Percentiles rank a stretch among this genome's conserved stretches.
Evolutionary conservation across 495 filamentous ascomycete species (phyloP).

Genomic region (Trichocladium uniseriatum): DNA sequence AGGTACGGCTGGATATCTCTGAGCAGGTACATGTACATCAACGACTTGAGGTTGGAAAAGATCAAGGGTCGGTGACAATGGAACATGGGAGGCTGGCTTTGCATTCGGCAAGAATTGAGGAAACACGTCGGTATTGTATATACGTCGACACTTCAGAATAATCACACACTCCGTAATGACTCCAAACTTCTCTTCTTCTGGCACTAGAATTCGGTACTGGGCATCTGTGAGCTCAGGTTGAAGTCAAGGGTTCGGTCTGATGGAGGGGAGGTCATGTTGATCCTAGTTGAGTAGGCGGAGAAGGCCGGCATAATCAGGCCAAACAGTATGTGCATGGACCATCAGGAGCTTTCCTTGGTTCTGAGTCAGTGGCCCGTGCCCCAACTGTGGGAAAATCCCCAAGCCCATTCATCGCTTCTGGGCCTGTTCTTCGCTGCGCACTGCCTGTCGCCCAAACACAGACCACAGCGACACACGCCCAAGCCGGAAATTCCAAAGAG

Average conservation of each 20-base stretch:
- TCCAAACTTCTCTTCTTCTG: too few relatives aligned
- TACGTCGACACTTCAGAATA: too few relatives aligned
- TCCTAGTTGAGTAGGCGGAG: not conserved
- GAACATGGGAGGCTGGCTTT: too few relatives aligned
- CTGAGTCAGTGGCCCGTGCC: not conserved
- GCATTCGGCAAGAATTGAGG: too few relatives aligned
- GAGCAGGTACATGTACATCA: slow-evolving; percentile 91
- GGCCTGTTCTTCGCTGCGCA: not conserved
- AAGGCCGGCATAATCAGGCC: not conserved
- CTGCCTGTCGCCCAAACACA: not conserved
- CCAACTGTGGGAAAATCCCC: not conserved
- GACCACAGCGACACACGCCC: not conserved
- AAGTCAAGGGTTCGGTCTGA: too few relatives aligned
- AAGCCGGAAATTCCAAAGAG: not conserved
- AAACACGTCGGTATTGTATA: too few relatives aligned
- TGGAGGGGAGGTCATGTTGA: too few relatives aligned
- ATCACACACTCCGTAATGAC: not conserved
- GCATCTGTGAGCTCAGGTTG: too few relatives aligned
- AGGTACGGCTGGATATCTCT: slow-evolving; percentile 90
- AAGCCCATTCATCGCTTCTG: not conserved
- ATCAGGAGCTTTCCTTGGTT: not conserved
- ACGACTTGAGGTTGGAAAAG: slow-evolving; percentile 67
- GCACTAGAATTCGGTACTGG: too few relatives aligned
- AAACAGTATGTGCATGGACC: not conserved
- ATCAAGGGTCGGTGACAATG: slow-evolving; percentile 12